phyloP scores from a whole-genome alignment of 495 filamentous ascomycete species.

The Xylaria scruposa region DNA sequence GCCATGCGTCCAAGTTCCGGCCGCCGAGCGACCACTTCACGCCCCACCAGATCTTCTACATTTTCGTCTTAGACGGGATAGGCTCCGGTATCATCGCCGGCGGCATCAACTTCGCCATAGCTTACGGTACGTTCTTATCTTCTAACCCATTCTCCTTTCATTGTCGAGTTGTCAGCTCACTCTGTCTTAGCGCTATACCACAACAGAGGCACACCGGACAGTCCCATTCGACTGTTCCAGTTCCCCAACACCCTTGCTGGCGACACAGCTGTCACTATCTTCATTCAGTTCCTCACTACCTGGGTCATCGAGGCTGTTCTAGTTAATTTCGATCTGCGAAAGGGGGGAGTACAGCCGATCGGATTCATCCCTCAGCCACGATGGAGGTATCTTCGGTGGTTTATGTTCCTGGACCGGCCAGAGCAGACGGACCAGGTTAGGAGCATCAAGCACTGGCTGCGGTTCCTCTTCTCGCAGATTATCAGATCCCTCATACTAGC shows the following conservation, averaged over 20 bases:
- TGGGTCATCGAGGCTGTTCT: conserved; percentile 41
- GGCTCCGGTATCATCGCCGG: conserved; percentile 47
- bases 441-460: conserved; percentile 38
- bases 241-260: conserved; percentile 53
- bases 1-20: conserved; percentile 17
- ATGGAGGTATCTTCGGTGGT: conserved; percentile 41
- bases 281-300: conserved; percentile 40
- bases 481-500: conserved; percentile 39
- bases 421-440: conserved; percentile 34
- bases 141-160: neutral
- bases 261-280: conserved; percentile 45
- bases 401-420: conserved; percentile 46
- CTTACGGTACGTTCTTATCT: conserved; percentile 42
- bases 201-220: conserved; percentile 28
- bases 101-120: conserved; percentile 54
- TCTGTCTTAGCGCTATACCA: conserved; percentile 36
- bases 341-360: conserved; percentile 47
- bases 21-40: conserved; percentile 45
- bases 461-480: conserved; percentile 37
- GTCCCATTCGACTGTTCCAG: conserved; percentile 46
- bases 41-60: conserved; percentile 47
- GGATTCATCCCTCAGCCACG: conserved; percentile 45
- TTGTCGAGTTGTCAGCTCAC: conserved; percentile 2
- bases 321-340: conserved; percentile 48
- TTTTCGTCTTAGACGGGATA: conserved; percentile 49